Evolutionary conservation across 2,329 filamentous ascomycete species (phyloP).

Genomic region (Colletotrichum tamarilloi): DNA sequence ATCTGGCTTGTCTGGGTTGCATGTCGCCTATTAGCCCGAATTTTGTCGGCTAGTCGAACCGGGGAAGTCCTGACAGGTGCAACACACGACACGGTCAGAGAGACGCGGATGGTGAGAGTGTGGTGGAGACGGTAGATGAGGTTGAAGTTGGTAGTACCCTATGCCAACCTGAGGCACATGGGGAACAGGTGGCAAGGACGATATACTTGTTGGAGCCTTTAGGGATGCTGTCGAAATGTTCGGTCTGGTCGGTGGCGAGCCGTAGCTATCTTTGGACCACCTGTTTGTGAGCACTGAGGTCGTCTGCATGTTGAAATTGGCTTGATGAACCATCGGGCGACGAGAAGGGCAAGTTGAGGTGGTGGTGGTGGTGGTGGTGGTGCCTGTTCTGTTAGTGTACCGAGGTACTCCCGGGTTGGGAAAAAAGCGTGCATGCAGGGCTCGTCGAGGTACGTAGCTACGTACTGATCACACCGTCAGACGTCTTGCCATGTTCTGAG

Average conservation of each 20-base stretch:
- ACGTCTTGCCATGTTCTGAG: background rate
- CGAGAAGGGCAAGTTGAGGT: background rate
- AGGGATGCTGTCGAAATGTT: background rate
- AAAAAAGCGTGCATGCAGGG: background rate
- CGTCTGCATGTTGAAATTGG: background rate
- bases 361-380: no score
- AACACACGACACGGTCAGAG: constrained; percentile 4
- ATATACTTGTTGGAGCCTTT: background rate
- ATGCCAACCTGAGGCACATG: background rate
- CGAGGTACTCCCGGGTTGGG: background rate
- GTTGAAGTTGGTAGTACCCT: background rate
- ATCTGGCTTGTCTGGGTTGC: background rate
- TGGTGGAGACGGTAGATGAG: constrained; percentile 4
- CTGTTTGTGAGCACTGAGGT: background rate
- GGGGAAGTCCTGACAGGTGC: constrained; percentile 18
- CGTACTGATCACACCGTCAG: background rate
- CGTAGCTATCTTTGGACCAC: no score
- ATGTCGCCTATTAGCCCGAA: background rate
- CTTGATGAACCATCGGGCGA: background rate
- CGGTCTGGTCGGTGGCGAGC: background rate
- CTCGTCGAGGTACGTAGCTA: background rate
- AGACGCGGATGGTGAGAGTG: constrained; percentile 16
- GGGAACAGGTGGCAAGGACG: no score
- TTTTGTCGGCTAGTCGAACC: background rate
- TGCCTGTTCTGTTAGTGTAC: background rate